These are phyloP conservation scores for Salvia sclarea DNA, from an alignment of 305 asterid genomes.

Conservation along the genomic window DNA sequence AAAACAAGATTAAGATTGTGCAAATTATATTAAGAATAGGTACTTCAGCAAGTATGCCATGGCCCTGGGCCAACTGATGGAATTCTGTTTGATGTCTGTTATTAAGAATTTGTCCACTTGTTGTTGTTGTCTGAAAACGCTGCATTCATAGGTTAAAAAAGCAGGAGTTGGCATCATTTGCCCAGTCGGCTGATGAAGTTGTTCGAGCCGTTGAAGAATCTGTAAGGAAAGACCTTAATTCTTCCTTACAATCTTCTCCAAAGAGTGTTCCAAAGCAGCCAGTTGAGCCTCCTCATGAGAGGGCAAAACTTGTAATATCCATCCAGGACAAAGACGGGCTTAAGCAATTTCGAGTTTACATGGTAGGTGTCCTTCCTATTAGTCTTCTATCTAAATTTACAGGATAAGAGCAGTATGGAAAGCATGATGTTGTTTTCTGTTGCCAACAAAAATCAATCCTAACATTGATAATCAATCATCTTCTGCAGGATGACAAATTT, in stretches of 20 bases:
- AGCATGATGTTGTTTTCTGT: background rate
- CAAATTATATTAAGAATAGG: background rate
- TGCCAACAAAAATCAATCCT: background rate
- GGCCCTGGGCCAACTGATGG: constrained; percentile 8
- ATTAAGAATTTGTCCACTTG: constrained; percentile 6
- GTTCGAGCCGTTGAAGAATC: constrained; percentile 80
- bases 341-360: constrained; percentile 62
- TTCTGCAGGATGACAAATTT: constrained; percentile 73
- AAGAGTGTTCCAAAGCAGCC: constrained; percentile 38
- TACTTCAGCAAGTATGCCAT: constrained; percentile 15
- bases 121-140: constrained; percentile 20
- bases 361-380: constrained; percentile 49
- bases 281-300: constrained; percentile 47
- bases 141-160: constrained; percentile 59
- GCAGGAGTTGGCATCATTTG: constrained; percentile 75
- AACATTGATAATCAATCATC: constrained; percentile 3
- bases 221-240: constrained; percentile 53
- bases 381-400: too few species aligned
- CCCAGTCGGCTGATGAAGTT: constrained; percentile 73
- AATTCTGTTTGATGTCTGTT: background rate
- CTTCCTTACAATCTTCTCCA: constrained; percentile 49
- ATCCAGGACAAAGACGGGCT: constrained; percentile 68
- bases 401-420: constrained; percentile 4
- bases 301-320: constrained; percentile 65
- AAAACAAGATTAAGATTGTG: background rate